Base-by-base conservation (phyloP, 371 early-diverging fungal species). In the Mortierella polycephala region DNA sequence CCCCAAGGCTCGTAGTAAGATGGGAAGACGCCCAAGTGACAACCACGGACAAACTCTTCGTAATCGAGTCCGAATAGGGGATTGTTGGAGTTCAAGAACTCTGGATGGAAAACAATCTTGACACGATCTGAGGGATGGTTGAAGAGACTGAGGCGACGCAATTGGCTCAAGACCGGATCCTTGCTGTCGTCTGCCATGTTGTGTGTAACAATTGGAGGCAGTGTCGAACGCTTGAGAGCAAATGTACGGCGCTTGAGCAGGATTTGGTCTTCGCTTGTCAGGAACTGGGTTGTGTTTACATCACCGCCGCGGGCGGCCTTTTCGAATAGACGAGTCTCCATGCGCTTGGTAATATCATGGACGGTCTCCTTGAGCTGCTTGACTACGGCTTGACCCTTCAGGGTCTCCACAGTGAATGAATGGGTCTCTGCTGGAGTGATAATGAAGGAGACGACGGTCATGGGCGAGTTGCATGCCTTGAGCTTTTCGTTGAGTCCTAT, bases 1-100 rank as follows among this genome's bases (percentile, higher is more conserved):
- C 96, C 95, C 97, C 97, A 98, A 30, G 98, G 98, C 81, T 98
- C 98, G 82, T 98, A 97, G 84, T 96, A 98, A 39, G 90, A 90
- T 4, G 98, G 96, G 86, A 98, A 98, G 12, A 98, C 97, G 67
- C 98, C 98, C 75, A 97, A 80, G 74, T 97, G 97, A 71, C 96
- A 95, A 40, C 98, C 98, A 65, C 98, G 93, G 44, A 98, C 96
- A 85, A 98, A 98, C 53, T 98, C 97, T 75, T 98, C 98, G 81
- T 98, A 98, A 81, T 98, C 98, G 57, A 98, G 85, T 8, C 92
- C 90, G 52, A 97, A 83, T n/a, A 98, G 81, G 0, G 98, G 98
- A 86, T 94, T 96, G 86, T 95, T 97, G 59, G 95, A 87, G 82
- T 92, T 96, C 67, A 98, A 82, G 81, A 97, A 98, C 82, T 98